These are phyloP conservation scores for Taphrina wiesneri DNA, from an alignment of 1,139 yeast genomes.

Conservation along the genomic window DNA sequence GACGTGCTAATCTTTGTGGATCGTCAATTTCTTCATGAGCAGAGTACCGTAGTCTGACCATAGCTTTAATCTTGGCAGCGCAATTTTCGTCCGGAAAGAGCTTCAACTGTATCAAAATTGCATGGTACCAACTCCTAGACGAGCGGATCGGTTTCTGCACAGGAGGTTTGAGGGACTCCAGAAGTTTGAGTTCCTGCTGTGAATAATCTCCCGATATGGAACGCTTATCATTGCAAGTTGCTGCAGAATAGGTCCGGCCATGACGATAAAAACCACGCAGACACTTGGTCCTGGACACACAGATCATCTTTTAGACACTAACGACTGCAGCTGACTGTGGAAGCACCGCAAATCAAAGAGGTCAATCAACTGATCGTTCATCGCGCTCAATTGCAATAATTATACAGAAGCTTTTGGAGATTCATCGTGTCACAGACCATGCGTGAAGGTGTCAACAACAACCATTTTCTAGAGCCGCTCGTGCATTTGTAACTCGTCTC, in stretches of 20 bases:
- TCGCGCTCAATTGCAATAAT: too few species aligned
- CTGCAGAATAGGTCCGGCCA: not conserved
- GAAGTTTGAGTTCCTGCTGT: not conserved
- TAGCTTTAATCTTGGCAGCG: not conserved
- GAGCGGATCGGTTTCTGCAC: not conserved
- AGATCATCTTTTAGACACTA: too few species aligned
- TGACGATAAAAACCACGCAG: not conserved
- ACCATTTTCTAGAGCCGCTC: too few species aligned
- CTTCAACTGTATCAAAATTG: slow-evolving; percentile 2
- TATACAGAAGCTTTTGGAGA: too few species aligned
- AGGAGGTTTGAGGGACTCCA: not conserved
- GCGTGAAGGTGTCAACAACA: too few species aligned
- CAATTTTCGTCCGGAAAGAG: not conserved
- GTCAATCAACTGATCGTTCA: too few species aligned
- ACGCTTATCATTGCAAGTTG: not conserved
- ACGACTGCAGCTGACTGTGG: too few species aligned
- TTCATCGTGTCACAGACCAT: too few species aligned
- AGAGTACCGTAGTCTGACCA: slow-evolving; percentile 1
- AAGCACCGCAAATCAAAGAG: too few species aligned
- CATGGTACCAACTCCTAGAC: slow-evolving; percentile 5
- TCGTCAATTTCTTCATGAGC: not conserved
- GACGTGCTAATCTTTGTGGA: not conserved
- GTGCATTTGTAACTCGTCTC: too few species aligned
- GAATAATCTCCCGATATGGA: not conserved
- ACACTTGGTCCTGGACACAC: not conserved